A percentile compares a stretch with the other conserved stretches of the same genome.
phyloP scores from a whole-genome alignment of 129 eudicot species.

The Gnaphalium uliginosum region DNA sequence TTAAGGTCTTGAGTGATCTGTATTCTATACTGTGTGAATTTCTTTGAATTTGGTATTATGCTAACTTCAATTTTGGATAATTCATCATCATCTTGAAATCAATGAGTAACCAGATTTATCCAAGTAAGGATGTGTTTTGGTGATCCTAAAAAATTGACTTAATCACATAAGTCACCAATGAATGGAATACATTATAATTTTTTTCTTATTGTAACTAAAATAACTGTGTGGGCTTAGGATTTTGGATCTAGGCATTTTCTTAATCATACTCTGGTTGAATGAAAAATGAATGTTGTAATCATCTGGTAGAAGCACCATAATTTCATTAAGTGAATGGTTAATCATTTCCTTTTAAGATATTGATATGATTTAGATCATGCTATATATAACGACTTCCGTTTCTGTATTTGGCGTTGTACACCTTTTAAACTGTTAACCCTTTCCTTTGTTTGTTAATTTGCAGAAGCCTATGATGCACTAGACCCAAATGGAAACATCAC shows the following conservation, averaged over 20 bases:
- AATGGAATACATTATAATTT: not conserved
- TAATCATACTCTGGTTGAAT: too few species aligned
- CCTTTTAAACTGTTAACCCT: not conserved
- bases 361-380: not conserved
- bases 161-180: not conserved
- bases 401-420: not conserved
- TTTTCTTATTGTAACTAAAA: too few species aligned
- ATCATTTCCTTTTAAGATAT: not conserved
- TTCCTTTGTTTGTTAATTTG: conserved; percentile 18
- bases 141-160: not conserved
- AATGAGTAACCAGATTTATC: not conserved
- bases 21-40: not conserved
- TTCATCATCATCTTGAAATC: not conserved
- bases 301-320: not conserved
- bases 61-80: not conserved
- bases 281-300: not conserved
- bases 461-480: conserved; percentile 95
- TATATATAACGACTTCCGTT: not conserved
- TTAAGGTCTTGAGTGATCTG: not conserved
- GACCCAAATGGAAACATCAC: conserved; percentile 92
- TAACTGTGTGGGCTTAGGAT: not conserved
- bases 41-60: not conserved
- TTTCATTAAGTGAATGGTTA: not conserved
- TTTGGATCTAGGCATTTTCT: not conserved
- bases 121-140: not conserved